phyloP scores from a whole-genome alignment of 208 protist species.

The Wallacemonas sp. region DNA sequence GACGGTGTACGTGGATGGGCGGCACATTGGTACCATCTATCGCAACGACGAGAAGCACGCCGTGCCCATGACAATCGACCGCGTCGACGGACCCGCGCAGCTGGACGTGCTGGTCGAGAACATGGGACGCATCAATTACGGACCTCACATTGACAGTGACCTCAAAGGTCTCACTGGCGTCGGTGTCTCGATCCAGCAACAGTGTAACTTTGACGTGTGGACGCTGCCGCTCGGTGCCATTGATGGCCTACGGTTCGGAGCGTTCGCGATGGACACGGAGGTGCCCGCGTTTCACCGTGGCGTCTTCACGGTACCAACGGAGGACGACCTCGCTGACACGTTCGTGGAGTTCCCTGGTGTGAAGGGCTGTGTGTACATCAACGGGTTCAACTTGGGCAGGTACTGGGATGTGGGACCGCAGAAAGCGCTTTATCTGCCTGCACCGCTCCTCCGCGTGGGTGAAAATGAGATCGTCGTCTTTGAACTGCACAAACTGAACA shows the following conservation, averaged over 20 bases:
- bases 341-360: conserved; percentile 35
- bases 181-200: neutral
- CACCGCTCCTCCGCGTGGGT: conserved; percentile 64
- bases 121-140: conserved; percentile 8
- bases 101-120: conserved; percentile 11
- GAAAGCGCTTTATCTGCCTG: conserved; percentile 72
- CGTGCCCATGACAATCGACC: neutral
- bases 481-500: conserved; percentile 71
- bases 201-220: conserved; percentile 7
- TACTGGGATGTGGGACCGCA: conserved; percentile 29
- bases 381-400: conserved; percentile 22
- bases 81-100: conserved; percentile 1
- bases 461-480: conserved; percentile 22
- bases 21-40: neutral
- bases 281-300: conserved; percentile 3
- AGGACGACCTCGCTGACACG: neutral
- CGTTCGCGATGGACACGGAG: neutral
- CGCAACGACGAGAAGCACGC: conserved; percentile 9
- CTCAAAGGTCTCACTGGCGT: neutral
- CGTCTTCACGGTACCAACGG: neutral
- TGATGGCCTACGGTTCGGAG: neutral
- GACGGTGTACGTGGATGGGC: conserved; percentile 8
- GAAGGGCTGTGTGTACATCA: conserved; percentile 92
- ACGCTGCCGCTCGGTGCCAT: neutral
- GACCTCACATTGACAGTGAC: neutral